These are phyloP conservation scores for Hymenoscyphus repandus DNA, from an alignment of 2,329 filamentous ascomycete genomes.

Conservation along the genomic window DNA sequence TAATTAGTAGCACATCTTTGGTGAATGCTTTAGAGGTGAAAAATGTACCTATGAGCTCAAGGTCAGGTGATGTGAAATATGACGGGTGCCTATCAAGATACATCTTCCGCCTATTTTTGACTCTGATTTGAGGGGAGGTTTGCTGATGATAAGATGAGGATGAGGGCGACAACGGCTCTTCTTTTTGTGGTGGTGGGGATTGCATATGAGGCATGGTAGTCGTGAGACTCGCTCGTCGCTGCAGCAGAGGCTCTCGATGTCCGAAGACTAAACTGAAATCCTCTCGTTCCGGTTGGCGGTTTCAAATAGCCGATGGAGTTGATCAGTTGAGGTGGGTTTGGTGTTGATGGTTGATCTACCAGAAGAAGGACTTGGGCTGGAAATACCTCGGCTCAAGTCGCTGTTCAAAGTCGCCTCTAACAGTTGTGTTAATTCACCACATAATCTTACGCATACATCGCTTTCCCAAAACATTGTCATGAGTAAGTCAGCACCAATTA, in stretches of 20 bases:
- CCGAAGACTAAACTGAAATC: too few species aligned
- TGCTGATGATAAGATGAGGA: constrained; percentile 6
- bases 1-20: constrained; percentile 11
- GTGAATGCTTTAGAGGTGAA: background rate
- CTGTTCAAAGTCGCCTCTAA: background rate
- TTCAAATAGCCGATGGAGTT: too few species aligned
- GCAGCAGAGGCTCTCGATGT: background rate
- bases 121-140: constrained; percentile 21
- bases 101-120: constrained; percentile 31
- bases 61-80: constrained; percentile 31
- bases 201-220: constrained; percentile 25
- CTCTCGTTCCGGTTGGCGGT: too few species aligned
- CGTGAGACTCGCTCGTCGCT: too few species aligned
- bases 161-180: constrained; percentile 9
- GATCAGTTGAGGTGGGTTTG: too few species aligned
- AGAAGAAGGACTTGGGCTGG: background rate
- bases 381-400: background rate
- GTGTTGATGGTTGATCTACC: too few species aligned
- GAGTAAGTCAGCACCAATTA: constrained; percentile 5
- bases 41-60: constrained; percentile 30
- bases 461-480: background rate
- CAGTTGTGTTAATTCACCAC: background rate
- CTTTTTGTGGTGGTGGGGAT: constrained; percentile 5
- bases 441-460: background rate
- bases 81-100: constrained; percentile 32